Evolutionary conservation across 2,329 filamentous ascomycete genomes (phyloP).

Genomic region (Bipolaris cookei): DNA sequence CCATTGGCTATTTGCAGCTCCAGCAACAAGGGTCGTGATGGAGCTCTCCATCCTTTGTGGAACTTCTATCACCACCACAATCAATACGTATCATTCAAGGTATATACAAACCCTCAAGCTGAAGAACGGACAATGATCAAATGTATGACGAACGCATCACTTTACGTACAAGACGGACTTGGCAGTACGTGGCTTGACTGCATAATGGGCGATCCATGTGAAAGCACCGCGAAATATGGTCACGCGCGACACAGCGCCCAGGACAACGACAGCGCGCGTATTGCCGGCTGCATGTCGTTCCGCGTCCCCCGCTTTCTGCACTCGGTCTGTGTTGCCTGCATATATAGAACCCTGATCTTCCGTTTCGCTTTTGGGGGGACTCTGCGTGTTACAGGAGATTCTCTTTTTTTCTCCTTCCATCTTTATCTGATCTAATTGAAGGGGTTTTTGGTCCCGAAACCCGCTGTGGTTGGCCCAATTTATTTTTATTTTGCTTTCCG

Average conservation of each 20-base stretch:
- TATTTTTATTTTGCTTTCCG: no score
- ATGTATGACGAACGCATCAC: neutral
- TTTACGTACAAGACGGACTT: neutral
- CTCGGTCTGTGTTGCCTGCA: slow-evolving; percentile 9
- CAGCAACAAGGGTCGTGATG: neutral
- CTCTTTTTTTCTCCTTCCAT: neutral
- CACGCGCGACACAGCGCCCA: slow-evolving; percentile 21
- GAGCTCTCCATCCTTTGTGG: slow-evolving; percentile 8
- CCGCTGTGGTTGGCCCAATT: no score
- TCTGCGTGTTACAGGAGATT: neutral
- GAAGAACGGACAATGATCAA: neutral
- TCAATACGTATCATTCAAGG: neutral
- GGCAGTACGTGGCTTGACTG: slow-evolving; percentile 12
- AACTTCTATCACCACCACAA: neutral
- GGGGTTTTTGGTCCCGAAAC: neutral
- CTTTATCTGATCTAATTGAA: slow-evolving; percentile 7
- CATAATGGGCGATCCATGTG: slow-evolving; percentile 16
- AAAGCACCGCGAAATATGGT: slow-evolving; percentile 21
- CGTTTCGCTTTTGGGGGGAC: neutral
- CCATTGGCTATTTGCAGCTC: slow-evolving; percentile 24
- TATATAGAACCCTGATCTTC: slow-evolving; percentile 26
- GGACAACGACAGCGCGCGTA: slow-evolving; percentile 22
- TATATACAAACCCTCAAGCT: neutral
- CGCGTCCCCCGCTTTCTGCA: slow-evolving; percentile 24
- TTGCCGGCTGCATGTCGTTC: slow-evolving; percentile 15